Conservation (phyloP, 1,284 basidiomycete species). For the Apiotrichum gracile region DNA sequence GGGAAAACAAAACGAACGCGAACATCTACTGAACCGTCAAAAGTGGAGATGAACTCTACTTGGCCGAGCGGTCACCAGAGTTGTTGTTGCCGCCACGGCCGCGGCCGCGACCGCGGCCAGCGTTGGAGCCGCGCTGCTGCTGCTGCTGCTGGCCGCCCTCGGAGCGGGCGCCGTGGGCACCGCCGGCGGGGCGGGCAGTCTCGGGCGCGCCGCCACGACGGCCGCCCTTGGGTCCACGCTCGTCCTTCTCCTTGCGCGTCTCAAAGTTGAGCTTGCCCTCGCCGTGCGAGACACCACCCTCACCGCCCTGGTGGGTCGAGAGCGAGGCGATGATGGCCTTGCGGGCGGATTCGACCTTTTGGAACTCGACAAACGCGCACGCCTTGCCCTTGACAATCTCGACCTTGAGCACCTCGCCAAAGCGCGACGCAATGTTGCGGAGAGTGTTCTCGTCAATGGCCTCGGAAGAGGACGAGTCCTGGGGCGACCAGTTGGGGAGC, state of each 20-base stretch:
- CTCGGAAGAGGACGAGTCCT: constrained; percentile 60
- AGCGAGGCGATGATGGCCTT: constrained; percentile 75
- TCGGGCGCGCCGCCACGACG: constrained; percentile 10
- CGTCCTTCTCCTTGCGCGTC: constrained; percentile 80
- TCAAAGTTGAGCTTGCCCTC: constrained; percentile 68
- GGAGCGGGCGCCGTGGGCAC: constrained; percentile 6
- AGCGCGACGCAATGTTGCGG: constrained; percentile 59
- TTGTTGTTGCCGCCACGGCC: constrained; percentile 13
- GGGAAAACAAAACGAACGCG: neutral
- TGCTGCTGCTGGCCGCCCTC: constrained; percentile 3
- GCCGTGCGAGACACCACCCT: constrained; percentile 70
- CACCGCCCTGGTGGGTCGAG: constrained; percentile 63
- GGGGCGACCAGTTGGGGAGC: constrained; percentile 48
- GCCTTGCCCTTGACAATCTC: constrained; percentile 84
- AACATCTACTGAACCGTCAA: neutral
- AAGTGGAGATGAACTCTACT: constrained; percentile 1
- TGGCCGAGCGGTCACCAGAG: constrained; percentile 8
- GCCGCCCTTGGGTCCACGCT: constrained; percentile 49
- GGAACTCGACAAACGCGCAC: constrained; percentile 93
- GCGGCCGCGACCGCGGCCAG: constrained; percentile 12
- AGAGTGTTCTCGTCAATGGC: constrained; percentile 61
- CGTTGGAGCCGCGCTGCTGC: constrained; percentile 1
- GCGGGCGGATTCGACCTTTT: constrained; percentile 67
- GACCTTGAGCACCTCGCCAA: constrained; percentile 80
- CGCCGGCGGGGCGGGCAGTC: constrained; percentile 1